Conservation (phyloP, 2,329 filamentous ascomycete species). For the Neonectria coccinea region DNA sequence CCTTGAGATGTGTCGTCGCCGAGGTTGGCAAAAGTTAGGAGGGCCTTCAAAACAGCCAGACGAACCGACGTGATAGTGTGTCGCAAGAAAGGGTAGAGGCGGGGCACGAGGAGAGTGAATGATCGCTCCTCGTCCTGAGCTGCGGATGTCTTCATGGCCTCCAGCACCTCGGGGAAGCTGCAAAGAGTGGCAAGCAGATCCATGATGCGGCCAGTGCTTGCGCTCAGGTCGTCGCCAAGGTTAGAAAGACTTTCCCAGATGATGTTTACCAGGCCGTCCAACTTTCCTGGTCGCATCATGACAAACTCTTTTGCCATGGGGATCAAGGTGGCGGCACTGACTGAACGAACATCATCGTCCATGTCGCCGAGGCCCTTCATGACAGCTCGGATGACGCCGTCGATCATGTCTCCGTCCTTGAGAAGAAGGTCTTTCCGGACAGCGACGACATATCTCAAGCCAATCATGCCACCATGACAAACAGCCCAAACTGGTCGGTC, state of each 20-base stretch:
- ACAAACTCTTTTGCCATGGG: conserved; percentile 97
- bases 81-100: conserved; percentile 93
- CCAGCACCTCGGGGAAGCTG: conserved; percentile 90
- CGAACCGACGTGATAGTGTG: conserved; percentile 98
- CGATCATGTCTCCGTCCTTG: conserved; percentile 85
- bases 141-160: conserved; percentile 93
- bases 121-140: conserved; percentile 85
- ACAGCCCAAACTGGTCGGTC: conserved; percentile 88
- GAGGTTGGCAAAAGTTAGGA: conserved; percentile 92
- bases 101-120: conserved; percentile 90
- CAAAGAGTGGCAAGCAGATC: conserved; percentile 96
- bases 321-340: conserved; percentile 96
- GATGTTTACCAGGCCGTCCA: conserved; percentile 88
- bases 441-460: conserved; percentile 92
- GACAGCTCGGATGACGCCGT: conserved; percentile 90
- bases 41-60: conserved; percentile 89
- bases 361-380: conserved; percentile 93
- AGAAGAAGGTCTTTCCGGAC: conserved; percentile 93
- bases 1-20: conserved; percentile 83
- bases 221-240: conserved; percentile 95
- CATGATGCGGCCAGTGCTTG: conserved; percentile 98
- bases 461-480: conserved; percentile 98
- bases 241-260: conserved; percentile 98
- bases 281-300: conserved; percentile 79
- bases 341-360: conserved; percentile 96